A percentile compares a stretch with the other conserved stretches of the same genome.
phyloP scores from a whole-genome alignment of 2,329 filamentous ascomycete species.

The Exophiala bonariae region DNA sequence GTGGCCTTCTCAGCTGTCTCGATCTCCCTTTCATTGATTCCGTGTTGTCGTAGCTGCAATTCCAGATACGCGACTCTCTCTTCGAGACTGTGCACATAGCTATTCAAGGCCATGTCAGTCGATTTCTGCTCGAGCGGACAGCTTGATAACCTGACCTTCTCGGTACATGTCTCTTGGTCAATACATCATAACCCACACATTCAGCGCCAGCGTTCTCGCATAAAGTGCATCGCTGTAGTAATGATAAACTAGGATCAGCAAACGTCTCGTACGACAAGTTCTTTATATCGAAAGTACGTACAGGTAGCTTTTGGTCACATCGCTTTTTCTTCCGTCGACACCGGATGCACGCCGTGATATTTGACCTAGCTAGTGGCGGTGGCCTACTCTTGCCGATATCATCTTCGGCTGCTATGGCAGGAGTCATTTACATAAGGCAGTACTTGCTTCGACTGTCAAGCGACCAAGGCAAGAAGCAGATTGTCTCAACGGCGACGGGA shows the following conservation, averaged over 20 bases:
- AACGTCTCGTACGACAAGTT: background rate
- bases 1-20: background rate
- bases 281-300: slow-evolving; percentile 7
- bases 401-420: no score
- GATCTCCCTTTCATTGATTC: slow-evolving; percentile 48
- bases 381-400: no score
- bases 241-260: background rate
- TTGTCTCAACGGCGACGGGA: no score
- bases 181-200: slow-evolving; percentile 93
- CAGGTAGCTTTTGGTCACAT: slow-evolving; percentile 87
- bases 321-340: slow-evolving; percentile 89
- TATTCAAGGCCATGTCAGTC: slow-evolving; percentile 32
- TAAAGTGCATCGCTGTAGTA: slow-evolving; percentile 68
- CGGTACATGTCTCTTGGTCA: slow-evolving; percentile 91
- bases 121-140: background rate
- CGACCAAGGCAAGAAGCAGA: no score
- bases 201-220: slow-evolving; percentile 86
- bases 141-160: slow-evolving; percentile 39
- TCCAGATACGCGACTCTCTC: slow-evolving; percentile 81
- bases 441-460: no score
- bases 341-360: slow-evolving; percentile 90
- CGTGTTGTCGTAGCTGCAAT: slow-evolving; percentile 65
- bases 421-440: no score
- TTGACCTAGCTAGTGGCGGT: slow-evolving; percentile 38
- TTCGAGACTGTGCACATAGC: slow-evolving; percentile 92